These are phyloP conservation scores for Gynandropsis gynandra DNA, from an alignment of 345 rosid species.

Conservation along the genomic window DNA sequence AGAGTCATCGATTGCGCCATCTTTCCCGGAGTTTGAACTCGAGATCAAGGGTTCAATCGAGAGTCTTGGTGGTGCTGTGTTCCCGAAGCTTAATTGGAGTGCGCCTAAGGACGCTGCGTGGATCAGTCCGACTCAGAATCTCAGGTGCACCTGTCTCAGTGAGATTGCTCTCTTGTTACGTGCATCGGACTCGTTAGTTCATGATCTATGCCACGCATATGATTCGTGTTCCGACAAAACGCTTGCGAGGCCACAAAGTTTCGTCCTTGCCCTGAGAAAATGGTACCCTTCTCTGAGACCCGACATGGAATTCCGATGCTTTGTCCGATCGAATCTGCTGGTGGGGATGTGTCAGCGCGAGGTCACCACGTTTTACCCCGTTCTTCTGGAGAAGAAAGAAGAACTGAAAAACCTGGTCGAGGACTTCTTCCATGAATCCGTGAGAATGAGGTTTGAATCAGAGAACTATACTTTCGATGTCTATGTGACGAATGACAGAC, in stretches of 20 bases:
- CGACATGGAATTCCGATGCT: constrained; percentile 82
- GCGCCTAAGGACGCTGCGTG: constrained; percentile 89
- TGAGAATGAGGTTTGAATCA: constrained; percentile 44
- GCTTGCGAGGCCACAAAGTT: constrained; percentile 45
- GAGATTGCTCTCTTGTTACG: constrained; percentile 63
- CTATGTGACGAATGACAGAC: constrained; percentile 43
- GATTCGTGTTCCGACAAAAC: constrained; percentile 53
- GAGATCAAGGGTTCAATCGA: constrained; percentile 55
- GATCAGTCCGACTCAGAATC: constrained; percentile 66
- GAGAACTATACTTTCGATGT: constrained; percentile 64
- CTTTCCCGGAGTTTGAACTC: constrained; percentile 65
- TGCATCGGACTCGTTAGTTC: constrained; percentile 66
- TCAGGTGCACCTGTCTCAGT: constrained; percentile 55
- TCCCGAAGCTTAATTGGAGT: constrained; percentile 90
- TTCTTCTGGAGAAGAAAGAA: constrained; percentile 38
- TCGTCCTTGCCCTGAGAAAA: constrained; percentile 74
- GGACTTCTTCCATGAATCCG: constrained; percentile 38
- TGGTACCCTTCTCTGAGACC: constrained; percentile 62
- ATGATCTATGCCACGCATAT: constrained; percentile 71
- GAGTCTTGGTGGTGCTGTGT: constrained; percentile 55
- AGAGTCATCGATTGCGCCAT: constrained; percentile 38
- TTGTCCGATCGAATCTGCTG: constrained; percentile 40
- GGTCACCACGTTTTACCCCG: constrained; percentile 67
- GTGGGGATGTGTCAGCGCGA: constrained; percentile 73
- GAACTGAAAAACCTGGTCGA: constrained; percentile 30